phyloP scores from a whole-genome alignment of 768 basidiomycete genomes.

The Suillus bovinus region DNA sequence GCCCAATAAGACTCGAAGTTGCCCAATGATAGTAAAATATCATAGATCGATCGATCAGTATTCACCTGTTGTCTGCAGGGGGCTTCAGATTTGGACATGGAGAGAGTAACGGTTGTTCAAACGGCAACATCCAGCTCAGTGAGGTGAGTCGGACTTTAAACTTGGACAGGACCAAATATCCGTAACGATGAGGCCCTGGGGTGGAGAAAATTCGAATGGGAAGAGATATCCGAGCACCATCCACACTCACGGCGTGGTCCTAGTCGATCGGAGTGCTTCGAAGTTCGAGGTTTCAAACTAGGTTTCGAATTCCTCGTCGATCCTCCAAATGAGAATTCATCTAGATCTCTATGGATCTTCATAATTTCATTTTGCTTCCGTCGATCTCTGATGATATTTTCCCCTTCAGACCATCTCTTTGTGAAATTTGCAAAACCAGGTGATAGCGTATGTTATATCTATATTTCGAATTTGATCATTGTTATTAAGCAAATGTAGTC shows the following conservation, averaged over 20 bases:
- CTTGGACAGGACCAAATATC: too few species aligned
- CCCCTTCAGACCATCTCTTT: too few species aligned
- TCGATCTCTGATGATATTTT: background rate
- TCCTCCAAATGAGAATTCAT: background rate
- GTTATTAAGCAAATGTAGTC: background rate
- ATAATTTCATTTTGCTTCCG: background rate
- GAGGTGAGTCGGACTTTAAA: too few species aligned
- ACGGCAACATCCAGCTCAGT: background rate
- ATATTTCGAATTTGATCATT: background rate
- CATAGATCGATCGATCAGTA: background rate
- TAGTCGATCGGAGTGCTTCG: too few species aligned
- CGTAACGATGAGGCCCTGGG: too few species aligned
- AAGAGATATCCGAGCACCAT: too few species aligned
- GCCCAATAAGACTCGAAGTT: background rate
- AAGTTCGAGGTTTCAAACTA: background rate
- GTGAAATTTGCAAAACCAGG: background rate
- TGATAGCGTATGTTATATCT: background rate
- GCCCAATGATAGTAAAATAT: too few species aligned
- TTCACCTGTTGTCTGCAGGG: background rate
- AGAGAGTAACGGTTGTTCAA: background rate
- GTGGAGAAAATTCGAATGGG: too few species aligned
- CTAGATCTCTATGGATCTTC: background rate
- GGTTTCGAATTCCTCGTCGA: background rate
- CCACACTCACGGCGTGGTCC: too few species aligned
- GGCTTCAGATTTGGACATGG: too few species aligned